Evolutionary conservation across 2,329 filamentous ascomycete genomes (phyloP).

Genomic region (Salinomyces thailandicus): DNA sequence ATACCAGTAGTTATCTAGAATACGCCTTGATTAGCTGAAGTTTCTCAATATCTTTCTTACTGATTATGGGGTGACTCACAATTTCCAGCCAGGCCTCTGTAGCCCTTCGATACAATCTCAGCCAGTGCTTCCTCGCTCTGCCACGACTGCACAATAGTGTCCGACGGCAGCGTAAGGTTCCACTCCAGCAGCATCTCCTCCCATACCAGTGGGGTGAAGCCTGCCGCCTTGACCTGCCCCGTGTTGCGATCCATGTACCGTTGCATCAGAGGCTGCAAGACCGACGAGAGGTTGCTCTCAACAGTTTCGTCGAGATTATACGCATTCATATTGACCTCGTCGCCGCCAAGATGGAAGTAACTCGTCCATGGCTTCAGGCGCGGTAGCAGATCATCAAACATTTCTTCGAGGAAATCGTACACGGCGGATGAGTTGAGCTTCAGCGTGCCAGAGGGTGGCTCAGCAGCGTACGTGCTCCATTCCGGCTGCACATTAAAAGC

Average conservation of each 20-base stretch:
- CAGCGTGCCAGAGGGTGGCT: slow-evolving; percentile 52
- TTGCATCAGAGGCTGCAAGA: slow-evolving; percentile 68
- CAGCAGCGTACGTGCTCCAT: slow-evolving; percentile 43
- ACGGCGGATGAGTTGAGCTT: slow-evolving; percentile 66
- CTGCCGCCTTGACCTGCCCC: slow-evolving; percentile 49
- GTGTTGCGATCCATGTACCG: slow-evolving; percentile 64
- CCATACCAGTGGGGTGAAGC: slow-evolving; percentile 70
- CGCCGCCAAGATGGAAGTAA: slow-evolving; percentile 79
- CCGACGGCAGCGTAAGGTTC: slow-evolving; percentile 60
- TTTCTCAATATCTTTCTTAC: no score
- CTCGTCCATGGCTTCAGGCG: slow-evolving; percentile 56
- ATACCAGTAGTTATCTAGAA: slow-evolving; percentile 44
- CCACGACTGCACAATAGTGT: slow-evolving; percentile 74
- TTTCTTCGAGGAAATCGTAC: slow-evolving; percentile 56
- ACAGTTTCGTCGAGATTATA: slow-evolving; percentile 66
- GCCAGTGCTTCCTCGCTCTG: slow-evolving; percentile 53
- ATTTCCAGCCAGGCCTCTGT: slow-evolving; percentile 64
- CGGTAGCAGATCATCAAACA: slow-evolving; percentile 69
- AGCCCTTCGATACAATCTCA: slow-evolving; percentile 50
- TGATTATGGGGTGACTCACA: no score
- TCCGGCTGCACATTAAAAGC: slow-evolving; percentile 47
- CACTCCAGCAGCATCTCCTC: slow-evolving; percentile 75
- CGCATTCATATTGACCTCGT: slow-evolving; percentile 71
- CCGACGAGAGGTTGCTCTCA: slow-evolving; percentile 49
- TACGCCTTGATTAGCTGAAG: neutral